Base-by-base conservation (phyloP, 1,284 basidiomycete species). In the Malassezia psittaci region DNA sequence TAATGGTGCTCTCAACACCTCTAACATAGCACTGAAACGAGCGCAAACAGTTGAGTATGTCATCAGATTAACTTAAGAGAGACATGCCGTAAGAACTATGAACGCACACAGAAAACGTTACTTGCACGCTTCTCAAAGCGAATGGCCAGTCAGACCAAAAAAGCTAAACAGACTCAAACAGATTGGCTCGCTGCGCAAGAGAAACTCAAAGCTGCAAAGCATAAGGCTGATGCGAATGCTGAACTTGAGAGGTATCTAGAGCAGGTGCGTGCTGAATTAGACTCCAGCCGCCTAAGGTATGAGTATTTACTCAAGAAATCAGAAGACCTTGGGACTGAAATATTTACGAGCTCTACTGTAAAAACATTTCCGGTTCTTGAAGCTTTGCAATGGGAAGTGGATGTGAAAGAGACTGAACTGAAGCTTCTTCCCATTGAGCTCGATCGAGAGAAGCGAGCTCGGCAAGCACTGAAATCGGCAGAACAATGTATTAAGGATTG, bases 401-500 rank as follows among this genome's bases (percentile, higher is more conserved):
- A 62, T n/a, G 53, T 63, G 15, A 60, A 54, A 51, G 15, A 33
- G 13, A 59, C 62, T 15, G 44, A 57, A 16, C 50, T 47, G 3
- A 2, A 39, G 29, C 59, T 62, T 29, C 56, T 69, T 43, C 61
- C 57, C 6, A 60, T 56, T 32, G 67, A 69, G 52, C 48, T 59
- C 6, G 51, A 40, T 7, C 58, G 67, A 5, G 67, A 69, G 59
- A 60, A 61, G 18, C 52, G 65, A 10, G 64, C 65, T 2, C 59
- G 67, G 1, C 47, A 58, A 18, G 42, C 59, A 49, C 57, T 68
- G 37, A 54, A 60, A 24, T 48, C 56, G 6, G 61, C 66, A 0
- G 40, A 48, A 0, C 57, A 58, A 15, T 39, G 53, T 10, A 44
- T 64, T 29, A 38, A 44, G 8, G 47, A 59, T 9, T 56, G 54